A percentile compares a stretch with the other conserved stretches of the same genome.
phyloP scores from a whole-genome alignment of 345 rosid genomes.

The Conringia planisiliqua region DNA sequence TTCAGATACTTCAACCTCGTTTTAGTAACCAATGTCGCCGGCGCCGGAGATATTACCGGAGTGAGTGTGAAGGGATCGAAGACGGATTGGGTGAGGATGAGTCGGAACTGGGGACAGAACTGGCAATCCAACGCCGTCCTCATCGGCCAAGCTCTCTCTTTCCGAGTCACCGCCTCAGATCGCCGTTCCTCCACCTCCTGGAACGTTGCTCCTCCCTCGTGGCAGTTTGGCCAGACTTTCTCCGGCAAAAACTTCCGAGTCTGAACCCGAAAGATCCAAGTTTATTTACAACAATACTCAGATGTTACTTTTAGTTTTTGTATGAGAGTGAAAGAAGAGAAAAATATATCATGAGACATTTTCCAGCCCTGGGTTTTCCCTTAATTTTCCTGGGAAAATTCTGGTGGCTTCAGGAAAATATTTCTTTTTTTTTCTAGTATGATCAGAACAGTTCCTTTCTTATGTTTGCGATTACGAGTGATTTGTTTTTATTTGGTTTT shows the following conservation, averaged over 20 bases:
- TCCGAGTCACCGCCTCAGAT: conserved; percentile 79
- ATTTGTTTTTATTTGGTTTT: background rate
- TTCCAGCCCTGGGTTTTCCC: conserved; percentile 42
- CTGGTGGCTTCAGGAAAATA: conserved; percentile 34
- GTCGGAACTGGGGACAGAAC: conserved; percentile 99
- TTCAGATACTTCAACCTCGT: conserved; percentile 97
- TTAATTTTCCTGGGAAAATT: conserved; percentile 49
- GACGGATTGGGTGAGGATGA: conserved; percentile 79
- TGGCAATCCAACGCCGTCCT: conserved; percentile 88
- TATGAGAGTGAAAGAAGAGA: background rate
- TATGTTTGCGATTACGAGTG: conserved; percentile 18
- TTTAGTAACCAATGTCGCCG: conserved; percentile 83
- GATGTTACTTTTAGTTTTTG: background rate
- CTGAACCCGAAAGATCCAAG: conserved; percentile 22
- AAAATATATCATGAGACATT: conserved; percentile 7
- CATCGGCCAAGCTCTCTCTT: conserved; percentile 82
- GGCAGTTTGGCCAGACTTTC: conserved; percentile 99
- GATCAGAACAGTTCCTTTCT: background rate
- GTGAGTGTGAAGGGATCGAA: conserved; percentile 71
- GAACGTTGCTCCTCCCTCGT: conserved; percentile 69
- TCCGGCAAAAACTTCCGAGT: conserved; percentile 81
- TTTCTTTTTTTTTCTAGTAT: background rate
- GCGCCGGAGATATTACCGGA: conserved; percentile 79
- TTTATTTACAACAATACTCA: background rate
- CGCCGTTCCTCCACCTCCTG: conserved; percentile 71